Evolutionary conservation across 441 rosid genomes (phyloP), one percentile per base, ranked within the genome.

Genomic region (Gossypium davidsonii): DNA sequence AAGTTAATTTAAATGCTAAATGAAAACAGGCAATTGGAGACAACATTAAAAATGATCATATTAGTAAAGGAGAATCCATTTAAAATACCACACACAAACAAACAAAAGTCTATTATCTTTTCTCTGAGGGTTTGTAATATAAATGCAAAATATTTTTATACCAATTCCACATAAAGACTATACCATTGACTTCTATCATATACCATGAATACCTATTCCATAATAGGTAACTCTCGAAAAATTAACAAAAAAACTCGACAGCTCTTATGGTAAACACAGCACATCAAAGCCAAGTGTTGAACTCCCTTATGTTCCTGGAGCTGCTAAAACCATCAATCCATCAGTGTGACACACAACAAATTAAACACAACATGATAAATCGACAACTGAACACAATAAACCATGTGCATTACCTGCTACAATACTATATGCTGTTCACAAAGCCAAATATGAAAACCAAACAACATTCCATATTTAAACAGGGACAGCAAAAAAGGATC

Each of bases 241-340:
- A 28, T 59, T 1, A 59, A 59, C 42, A 26, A 8, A 17, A 6
- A 64, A 42, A 64, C 23, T 63, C 9, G 67, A 9, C 15, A 39
- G 17, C 48, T 63, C 15, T 39, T 1, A 49, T 11, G 10, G 12
- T 31, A 34, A 58, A 28, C 31, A 49, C 20, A 4, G 23, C 11
- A 39, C 12, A 31, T 15, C 48, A 17, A 62, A 1, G 26, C 49
- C 1, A 62, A 20, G 18, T 42, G 51, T 53, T 31, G 25, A 44
- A 28, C 66, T 68, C 31, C 21, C 25, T 52, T 23, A 34, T 3
- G 65, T 42, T 62, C 56, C 53, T 20, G 80, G 67, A 57, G 20
- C 49, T 58, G 68, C 67, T 53, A 67, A 64, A 72, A 23, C 60
- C 34, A 6, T 4, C n/a, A 62, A 67, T 37, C 26, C 49, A 58